Percentiles rank a stretch among this genome's conserved stretches.
Conservation (phyloP, 2,329 filamentous ascomycete genomes). For the Fusarium drepaniforme region DNA sequence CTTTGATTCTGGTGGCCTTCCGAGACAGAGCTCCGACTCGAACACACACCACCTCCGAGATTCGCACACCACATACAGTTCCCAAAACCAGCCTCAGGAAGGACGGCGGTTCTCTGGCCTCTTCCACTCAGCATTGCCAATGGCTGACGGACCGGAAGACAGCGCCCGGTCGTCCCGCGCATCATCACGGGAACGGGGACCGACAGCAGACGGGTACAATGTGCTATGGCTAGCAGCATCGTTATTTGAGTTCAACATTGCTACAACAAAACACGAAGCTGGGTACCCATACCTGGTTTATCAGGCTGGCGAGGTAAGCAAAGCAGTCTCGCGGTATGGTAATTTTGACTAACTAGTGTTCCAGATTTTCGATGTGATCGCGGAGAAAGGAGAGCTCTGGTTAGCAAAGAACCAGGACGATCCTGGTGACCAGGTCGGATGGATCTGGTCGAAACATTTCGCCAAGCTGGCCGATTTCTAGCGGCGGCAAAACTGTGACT, state of each 20-base stretch:
- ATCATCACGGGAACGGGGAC: slow-evolving; percentile 69
- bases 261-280: slow-evolving; percentile 89
- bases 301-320: slow-evolving; percentile 85
- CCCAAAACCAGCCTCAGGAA: slow-evolving; percentile 59
- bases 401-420: slow-evolving; percentile 98
- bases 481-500: slow-evolving; percentile 16
- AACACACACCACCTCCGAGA: slow-evolving; percentile 61
- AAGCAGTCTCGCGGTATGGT: background rate
- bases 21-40: slow-evolving; percentile 66
- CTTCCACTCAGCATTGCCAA: slow-evolving; percentile 89
- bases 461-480: slow-evolving; percentile 71
- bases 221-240: slow-evolving; percentile 93
- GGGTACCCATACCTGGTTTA: slow-evolving; percentile 98
- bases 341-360: slow-evolving; percentile 3
- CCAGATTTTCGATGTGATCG: slow-evolving; percentile 90
- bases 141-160: slow-evolving; percentile 74
- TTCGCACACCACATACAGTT: slow-evolving; percentile 67
- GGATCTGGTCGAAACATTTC: slow-evolving; percentile 99
- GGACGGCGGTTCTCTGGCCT: slow-evolving; percentile 76
- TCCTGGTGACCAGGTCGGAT: slow-evolving; percentile 80
- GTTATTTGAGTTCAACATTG: slow-evolving; percentile 97
- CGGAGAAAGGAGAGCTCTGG: slow-evolving; percentile 97
- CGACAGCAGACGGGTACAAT: slow-evolving; percentile 70
- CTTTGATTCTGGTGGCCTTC: slow-evolving; percentile 64
- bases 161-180: slow-evolving; percentile 67